Percentiles rank a stretch among this genome's conserved stretches.
Conservation (phyloP, 768 basidiomycete genomes). For the Amanita muscaria region DNA sequence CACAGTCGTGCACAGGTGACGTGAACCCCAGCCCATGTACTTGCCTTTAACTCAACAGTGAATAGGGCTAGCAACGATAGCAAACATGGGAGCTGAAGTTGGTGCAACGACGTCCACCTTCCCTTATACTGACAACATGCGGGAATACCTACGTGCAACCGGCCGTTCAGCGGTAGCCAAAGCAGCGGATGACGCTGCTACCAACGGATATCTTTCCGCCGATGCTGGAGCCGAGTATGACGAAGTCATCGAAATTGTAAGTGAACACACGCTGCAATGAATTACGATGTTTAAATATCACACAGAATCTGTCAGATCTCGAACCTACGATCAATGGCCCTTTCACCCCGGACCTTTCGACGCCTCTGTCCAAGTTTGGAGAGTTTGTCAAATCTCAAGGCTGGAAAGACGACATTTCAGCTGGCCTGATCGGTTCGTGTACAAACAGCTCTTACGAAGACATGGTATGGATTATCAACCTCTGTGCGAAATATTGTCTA, state of each 20-base stretch:
- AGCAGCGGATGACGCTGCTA: slow-evolving; percentile 80
- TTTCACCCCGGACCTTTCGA: slow-evolving; percentile 94
- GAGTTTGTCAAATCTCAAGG: slow-evolving; percentile 72
- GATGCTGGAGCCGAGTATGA: slow-evolving; percentile 92
- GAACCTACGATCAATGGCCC: slow-evolving; percentile 95
- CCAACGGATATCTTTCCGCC: slow-evolving; percentile 66
- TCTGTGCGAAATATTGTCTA: slow-evolving; percentile 7
- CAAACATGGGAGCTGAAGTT: slow-evolving; percentile 99
- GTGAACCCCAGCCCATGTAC: slow-evolving; percentile 5
- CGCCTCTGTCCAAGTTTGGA: slow-evolving; percentile 85
- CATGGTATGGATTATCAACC: slow-evolving; percentile 44
- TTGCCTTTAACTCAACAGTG: background rate
- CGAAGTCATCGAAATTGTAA: slow-evolving; percentile 86
- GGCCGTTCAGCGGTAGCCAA: slow-evolving; percentile 77
- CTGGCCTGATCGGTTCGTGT: slow-evolving; percentile 93
- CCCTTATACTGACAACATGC: slow-evolving; percentile 90
- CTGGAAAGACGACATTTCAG: slow-evolving; percentile 92
- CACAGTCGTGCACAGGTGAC: slow-evolving; percentile 86
- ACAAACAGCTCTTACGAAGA: slow-evolving; percentile 98
- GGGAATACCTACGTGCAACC: slow-evolving; percentile 82
- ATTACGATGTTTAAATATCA: slow-evolving; percentile 4
- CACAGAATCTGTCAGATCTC: slow-evolving; percentile 75
- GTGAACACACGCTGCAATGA: slow-evolving; percentile 17
- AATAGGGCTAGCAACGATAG: slow-evolving; percentile 83
- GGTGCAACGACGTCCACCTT: slow-evolving; percentile 99